These are phyloP conservation scores for Pythium chondricola DNA, from an alignment of 352 stramenopile genomes.

Conservation along the genomic window DNA sequence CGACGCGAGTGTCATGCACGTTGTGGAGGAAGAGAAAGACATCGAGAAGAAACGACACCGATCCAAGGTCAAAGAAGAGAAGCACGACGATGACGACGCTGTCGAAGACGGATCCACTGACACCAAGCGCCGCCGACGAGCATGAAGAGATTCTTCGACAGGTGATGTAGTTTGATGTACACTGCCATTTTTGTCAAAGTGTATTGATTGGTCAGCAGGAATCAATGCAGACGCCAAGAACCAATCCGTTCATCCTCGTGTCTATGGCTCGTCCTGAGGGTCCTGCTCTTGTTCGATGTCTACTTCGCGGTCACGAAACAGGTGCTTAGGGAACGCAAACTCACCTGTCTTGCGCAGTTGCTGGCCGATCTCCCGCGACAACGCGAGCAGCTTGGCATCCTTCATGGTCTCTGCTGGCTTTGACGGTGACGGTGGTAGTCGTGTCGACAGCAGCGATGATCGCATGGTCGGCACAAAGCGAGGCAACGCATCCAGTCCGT, in stretches of 20 bases:
- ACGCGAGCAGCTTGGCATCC: conserved; percentile 10
- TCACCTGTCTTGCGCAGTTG: conserved; percentile 22
- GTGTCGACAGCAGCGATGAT: background rate
- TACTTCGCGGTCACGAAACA: conserved; percentile 15
- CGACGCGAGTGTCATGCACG: conserved; percentile 56
- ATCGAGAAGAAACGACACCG: conserved; percentile 17
- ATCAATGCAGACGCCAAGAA: no score
- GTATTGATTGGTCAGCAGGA: no score
- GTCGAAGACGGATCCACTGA: no score
- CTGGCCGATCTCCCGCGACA: conserved; percentile 24
- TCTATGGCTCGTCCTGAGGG: conserved; percentile 10
- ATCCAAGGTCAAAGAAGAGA: background rate
- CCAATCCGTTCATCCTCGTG: no score
- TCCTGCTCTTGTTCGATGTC: background rate
- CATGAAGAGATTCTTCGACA: no score
- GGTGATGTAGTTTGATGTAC: no score
- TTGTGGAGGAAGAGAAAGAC: conserved; percentile 58
- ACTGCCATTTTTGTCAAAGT: no score
- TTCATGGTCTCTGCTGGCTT: no score
- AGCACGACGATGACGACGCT: background rate
- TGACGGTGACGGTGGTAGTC: background rate
- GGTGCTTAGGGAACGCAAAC: conserved; percentile 29
- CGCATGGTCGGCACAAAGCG: background rate
- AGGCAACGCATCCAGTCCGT: conserved; percentile 13
- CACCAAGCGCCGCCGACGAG: no score